Conservation (phyloP, 805 yeast species). For the Ogataea naganishii region DNA sequence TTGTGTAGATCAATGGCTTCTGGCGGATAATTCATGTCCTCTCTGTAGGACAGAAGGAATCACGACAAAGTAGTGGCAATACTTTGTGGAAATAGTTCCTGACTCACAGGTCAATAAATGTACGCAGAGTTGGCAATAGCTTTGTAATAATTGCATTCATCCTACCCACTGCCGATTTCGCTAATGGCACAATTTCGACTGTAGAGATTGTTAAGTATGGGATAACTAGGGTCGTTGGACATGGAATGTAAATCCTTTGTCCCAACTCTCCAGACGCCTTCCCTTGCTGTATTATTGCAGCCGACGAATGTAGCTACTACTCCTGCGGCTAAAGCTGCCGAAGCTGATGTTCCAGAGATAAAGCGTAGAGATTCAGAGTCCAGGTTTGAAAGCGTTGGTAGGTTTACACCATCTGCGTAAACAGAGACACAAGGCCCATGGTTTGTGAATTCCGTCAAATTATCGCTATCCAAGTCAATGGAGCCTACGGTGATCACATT, state of each 20-base stretch:
- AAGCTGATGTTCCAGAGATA: slow-evolving; percentile 41
- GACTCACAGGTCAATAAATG: background rate
- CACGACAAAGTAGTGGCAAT: background rate
- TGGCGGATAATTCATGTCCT: slow-evolving; percentile 47
- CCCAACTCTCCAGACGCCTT: slow-evolving; percentile 23
- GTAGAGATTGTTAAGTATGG: background rate
- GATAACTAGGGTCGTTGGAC: background rate
- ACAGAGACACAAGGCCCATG: slow-evolving; percentile 47
- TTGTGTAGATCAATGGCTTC: slow-evolving; percentile 53
- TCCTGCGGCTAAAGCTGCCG: slow-evolving; percentile 38
- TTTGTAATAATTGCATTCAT: too few relatives aligned
- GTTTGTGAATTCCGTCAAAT: slow-evolving; percentile 30
- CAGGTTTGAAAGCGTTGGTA: slow-evolving; percentile 29
- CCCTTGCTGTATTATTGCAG: slow-evolving; percentile 25
- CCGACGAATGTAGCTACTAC: slow-evolving; percentile 35
- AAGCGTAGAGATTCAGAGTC: slow-evolving; percentile 20
- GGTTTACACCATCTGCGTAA: slow-evolving; percentile 40
- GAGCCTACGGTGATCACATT: slow-evolving; percentile 34
- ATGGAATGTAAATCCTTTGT: slow-evolving; percentile 3
- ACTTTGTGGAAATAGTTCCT: background rate
- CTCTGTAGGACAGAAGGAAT: slow-evolving; percentile 41
- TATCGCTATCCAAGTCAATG: slow-evolving; percentile 25
- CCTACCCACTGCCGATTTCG: background rate
- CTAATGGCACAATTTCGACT: background rate
- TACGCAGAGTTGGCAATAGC: background rate